Evolutionary conservation across 2,329 filamentous ascomycete genomes (phyloP).

Genomic region (Alternaria metachromatica): DNA sequence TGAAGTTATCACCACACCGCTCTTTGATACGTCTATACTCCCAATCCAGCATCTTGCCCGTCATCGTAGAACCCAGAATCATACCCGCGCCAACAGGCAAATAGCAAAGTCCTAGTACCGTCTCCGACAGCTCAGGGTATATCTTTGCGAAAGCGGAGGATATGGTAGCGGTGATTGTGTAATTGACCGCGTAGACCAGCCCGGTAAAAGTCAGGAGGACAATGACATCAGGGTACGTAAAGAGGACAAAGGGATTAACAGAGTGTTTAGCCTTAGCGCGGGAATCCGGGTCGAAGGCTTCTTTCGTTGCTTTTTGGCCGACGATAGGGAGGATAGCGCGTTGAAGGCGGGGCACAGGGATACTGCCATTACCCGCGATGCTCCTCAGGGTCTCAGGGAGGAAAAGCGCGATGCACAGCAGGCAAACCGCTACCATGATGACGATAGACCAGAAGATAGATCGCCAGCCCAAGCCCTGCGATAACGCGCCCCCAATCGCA

Average conservation of each 20-base stretch:
- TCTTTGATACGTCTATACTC: constrained; percentile 56
- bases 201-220: constrained; percentile 52
- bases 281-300: constrained; percentile 14
- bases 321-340: constrained; percentile 32
- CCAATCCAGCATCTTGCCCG: constrained; percentile 60
- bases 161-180: constrained; percentile 41
- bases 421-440: constrained; percentile 49
- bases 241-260: constrained; percentile 37
- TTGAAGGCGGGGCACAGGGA: constrained; percentile 29
- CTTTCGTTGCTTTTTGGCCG: constrained; percentile 26
- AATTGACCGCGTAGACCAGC: constrained; percentile 38
- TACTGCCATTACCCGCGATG: constrained; percentile 49
- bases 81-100: constrained; percentile 63
- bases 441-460: constrained; percentile 49
- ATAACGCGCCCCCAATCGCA: constrained; percentile 42
- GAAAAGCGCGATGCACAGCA: constrained; percentile 45
- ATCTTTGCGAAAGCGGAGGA: constrained; percentile 34
- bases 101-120: constrained; percentile 49
- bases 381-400: constrained; percentile 52
- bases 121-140: constrained; percentile 33
- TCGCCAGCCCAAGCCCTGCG: constrained; percentile 45
- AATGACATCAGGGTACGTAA: constrained; percentile 45
- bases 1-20: constrained; percentile 26
- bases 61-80: constrained; percentile 60
- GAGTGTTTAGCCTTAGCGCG: constrained; percentile 27